Base-by-base conservation (phyloP, 192 early-diverging fungal species). In the Rhizoclosmatium sp. region DNA sequence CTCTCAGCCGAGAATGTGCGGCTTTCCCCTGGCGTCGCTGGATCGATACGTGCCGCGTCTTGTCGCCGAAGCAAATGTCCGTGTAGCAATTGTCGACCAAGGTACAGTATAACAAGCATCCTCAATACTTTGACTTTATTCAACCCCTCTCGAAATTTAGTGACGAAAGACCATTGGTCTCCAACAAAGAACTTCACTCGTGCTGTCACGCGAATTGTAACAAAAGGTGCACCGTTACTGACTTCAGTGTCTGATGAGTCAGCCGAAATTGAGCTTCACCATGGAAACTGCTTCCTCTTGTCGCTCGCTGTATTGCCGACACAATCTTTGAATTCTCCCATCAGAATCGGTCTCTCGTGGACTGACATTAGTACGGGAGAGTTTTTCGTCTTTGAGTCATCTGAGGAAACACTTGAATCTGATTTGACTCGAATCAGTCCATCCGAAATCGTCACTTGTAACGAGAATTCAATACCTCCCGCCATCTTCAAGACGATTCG, bases 341-440 rank as follows among this genome's bases (percentile, higher is more conserved):
- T 46, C 10, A 19, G 54, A 72, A 81, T 94, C 31, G 93, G 94
- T 2, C 81, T 99, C 40, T 90, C 97, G 0, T 99, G 97, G 97
- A 80, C 93, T 2, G 97, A 99, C 87, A 77, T 99, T 48, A 93
- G 93, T 0, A 95, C 95, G 0, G 97, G 97, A 21, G 95, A 96
- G 48, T 97, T 97, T 66, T 87, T 91, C 74, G 88, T 94, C 10
- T 85, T 91, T 75, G 78, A 87, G 7, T 88, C 91, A 2, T 82
- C 78, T 0, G 54, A 84, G 3, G 76, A 76, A 0, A 72, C 76
- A 0, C 86, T 99, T 16, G 73, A 82, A 5, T 86, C 91, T 5
- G 93, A 96, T 71, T 58, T 99, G 45, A 88, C 91, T 4, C 91
- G 95, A 60, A 96, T 99, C 64, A 88, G 91, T 16, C 97, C 97